These are phyloP conservation scores for Silene uniflora DNA, from an alignment of 148 eudicot genomes.

Conservation along the genomic window DNA sequence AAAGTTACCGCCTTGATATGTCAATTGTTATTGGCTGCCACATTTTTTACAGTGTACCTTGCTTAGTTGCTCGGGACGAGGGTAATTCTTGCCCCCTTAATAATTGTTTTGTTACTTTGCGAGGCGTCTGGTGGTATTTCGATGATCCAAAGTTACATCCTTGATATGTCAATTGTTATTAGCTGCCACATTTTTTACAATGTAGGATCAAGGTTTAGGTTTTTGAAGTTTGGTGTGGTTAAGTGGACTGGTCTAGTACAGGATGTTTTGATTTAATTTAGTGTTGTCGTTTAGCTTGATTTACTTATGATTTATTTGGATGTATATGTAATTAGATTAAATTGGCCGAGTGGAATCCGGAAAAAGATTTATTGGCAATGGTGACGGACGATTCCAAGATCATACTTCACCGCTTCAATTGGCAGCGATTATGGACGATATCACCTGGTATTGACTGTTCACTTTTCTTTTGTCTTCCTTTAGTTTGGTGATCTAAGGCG, in stretches of 20 bases:
- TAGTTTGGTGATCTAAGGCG: background rate
- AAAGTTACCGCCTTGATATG: background rate
- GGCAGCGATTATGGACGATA: slow-evolving; percentile 94
- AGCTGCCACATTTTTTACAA: background rate
- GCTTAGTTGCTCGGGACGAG: no score
- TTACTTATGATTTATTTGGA: background rate
- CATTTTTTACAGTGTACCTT: no score
- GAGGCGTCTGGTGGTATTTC: background rate
- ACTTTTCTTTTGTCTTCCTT: background rate
- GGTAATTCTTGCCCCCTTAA: no score
- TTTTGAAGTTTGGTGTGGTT: background rate
- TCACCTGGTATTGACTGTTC: slow-evolving; percentile 54
- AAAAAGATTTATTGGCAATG: slow-evolving; percentile 97
- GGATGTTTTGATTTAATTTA: background rate
- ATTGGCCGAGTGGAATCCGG: slow-evolving; percentile 96
- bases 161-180: background rate
- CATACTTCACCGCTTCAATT: slow-evolving; percentile 89
- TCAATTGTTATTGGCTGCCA: background rate
- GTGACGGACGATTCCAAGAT: slow-evolving; percentile 94
- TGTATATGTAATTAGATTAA: slow-evolving; percentile 43
- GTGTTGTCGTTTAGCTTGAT: background rate
- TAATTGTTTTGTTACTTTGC: no score
- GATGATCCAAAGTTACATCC: background rate
- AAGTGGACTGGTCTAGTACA: background rate
- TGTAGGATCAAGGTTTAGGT: background rate